Evolutionary conservation across 352 stramenopile species (phyloP), one percentile per base, ranked within the genome.

Genomic region (Globisporangium irregulare): DNA sequence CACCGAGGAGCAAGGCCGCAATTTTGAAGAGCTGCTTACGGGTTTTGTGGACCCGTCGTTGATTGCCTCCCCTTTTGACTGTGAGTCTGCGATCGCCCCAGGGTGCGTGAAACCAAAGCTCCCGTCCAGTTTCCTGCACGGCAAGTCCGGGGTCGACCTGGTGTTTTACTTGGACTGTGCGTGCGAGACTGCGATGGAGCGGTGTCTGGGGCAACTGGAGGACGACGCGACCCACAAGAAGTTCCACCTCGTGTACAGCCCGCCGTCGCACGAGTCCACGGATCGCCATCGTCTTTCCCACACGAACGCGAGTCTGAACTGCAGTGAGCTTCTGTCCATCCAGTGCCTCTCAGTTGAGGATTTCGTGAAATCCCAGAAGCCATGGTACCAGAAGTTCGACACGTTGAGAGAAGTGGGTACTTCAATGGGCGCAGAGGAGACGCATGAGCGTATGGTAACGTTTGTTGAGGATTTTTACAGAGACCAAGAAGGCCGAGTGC

Each of bases 101-200:
- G 75, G 81, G 6, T 71, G 66, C 34, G 62, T 51, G 2, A 83
- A 80, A 41, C 74, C 81, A 6, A 43, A 12, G 1, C 59, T 89
- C 1, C 77, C 84, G 4, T 56, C 70, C 34, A 79, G 61, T 8
- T 89, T 86, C 69, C 69, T 92, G 4, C 68, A 86, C 32, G 82
- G 79, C 41, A 92, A 88, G 62, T 91, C 87, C 7, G 85, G 87
- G 1, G 58, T 93, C 6, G 86, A 93, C 64, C 59, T 93, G 10
- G 87, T 89, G 29, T 92, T 95, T 43, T 78, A 87, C 59, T 72
- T 93, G 18, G 64, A 82, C 20, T 84, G 78, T 61, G 62, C 73
- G 22, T 69, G 68, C 22, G 68, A 65, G 1, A 68, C 67, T 4
- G 65, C 80, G 15, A 64, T 91, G 3, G 78, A 92, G 46, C 78